Base-by-base conservation (phyloP, 192 early-diverging fungal species). In the Coemansia sp. region DNA sequence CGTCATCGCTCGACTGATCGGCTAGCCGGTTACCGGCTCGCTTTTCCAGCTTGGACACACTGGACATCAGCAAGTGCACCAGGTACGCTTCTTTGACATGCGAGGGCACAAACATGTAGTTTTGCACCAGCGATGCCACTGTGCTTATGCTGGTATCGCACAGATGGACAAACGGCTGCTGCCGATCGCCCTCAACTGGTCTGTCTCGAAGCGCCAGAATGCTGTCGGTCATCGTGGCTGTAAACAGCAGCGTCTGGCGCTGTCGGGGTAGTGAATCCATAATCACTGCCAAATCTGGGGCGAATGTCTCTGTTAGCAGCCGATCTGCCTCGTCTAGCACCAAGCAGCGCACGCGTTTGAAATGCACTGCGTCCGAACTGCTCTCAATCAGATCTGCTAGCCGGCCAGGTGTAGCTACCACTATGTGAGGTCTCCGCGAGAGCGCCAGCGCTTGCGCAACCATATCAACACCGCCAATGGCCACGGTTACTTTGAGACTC, bases 271-370 rank as follows among this genome's bases (percentile, higher is more conserved):
- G 52, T 3, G 66, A 62, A 18, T 82, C 77, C 46, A 99, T 79
- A 54, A 99, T 93, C 0, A 81, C 71, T 8, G 71, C 85, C 38
- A 98, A 79, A 45, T 97, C 91, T 10, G 85, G 65, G 7, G 86
- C 83, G 82, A 98, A 98, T 3, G 89, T 90, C 6, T 85, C 83
- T 11, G 88, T 86, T 23, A 98, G 66, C 42, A 99, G 63, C 28
- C 94, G 80, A 80, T 99, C 97, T 0, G 93, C 96, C 73, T 98
- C 96, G 76, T 98, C 96, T 47, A 99, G 70, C 1, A 97, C 97
- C 30, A 99, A 67, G 71, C 87, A 98, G 66, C 82, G 82, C 21
- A 91, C 78, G 8, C 83, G 71, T 16, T 82, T 80, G 34, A 99
- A 80, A 54, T 91, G 69, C 32, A 90, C 76, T 14, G 87, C 84